phyloP scores from a whole-genome alignment of 257 asterid species.

The Nicotiana undulata region DNA sequence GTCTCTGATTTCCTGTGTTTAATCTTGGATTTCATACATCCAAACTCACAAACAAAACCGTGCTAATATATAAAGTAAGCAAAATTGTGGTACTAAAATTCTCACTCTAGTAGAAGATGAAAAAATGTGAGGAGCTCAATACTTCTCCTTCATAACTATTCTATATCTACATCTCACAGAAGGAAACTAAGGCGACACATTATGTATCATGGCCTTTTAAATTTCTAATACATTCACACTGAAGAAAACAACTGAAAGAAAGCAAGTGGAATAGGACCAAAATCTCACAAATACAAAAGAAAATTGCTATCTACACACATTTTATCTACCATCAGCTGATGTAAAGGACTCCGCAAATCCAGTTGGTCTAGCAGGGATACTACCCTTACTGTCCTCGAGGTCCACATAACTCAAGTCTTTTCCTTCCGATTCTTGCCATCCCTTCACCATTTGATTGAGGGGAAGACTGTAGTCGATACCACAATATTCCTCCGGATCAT shows the following conservation, averaged over 20 bases:
- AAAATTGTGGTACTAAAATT: background rate
- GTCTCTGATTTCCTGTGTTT: no score
- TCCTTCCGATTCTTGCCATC: constrained; percentile 82
- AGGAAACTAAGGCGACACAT: background rate
- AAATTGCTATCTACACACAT: constrained; percentile 9
- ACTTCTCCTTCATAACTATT: background rate
- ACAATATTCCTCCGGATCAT: constrained; percentile 62
- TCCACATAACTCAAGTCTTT: constrained; percentile 51
- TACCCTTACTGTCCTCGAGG: constrained; percentile 77
- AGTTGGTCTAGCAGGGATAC: constrained; percentile 75
- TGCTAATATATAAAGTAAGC: background rate
- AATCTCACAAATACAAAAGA: background rate
- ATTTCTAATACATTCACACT: background rate
- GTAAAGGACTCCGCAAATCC: constrained; percentile 91
- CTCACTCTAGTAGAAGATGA: background rate
- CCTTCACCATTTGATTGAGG: constrained; percentile 86
- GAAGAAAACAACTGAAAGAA: background rate
- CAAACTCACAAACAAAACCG: no score
- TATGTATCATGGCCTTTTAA: background rate
- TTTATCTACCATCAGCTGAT: constrained; percentile 75
- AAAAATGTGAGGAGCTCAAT: background rate
- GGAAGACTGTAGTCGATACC: constrained; percentile 94
- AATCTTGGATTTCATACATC: no score
- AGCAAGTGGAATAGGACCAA: background rate
- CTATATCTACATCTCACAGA: constrained; percentile 13